Conservation (phyloP, 257 asterid species). For the Mitragyna speciosa region DNA sequence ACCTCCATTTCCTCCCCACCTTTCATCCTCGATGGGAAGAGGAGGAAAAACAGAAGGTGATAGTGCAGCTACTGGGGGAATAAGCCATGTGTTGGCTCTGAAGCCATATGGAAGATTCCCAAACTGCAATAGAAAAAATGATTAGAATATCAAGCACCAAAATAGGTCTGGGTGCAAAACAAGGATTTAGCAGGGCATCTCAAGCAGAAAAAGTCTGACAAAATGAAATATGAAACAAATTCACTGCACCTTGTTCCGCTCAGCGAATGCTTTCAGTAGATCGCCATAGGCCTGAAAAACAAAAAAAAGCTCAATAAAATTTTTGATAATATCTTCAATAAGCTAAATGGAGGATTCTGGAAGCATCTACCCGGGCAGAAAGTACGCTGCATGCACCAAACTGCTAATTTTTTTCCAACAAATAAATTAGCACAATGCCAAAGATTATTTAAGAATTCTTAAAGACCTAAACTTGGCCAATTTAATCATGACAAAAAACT, state of each 20-base stretch:
- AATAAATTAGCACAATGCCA: neutral
- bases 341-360: neutral
- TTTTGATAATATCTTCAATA: neutral
- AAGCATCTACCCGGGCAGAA: slow-evolving; percentile 8
- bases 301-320: slow-evolving; percentile 11
- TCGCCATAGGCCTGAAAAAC: slow-evolving; percentile 64
- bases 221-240: slow-evolving; percentile 4
- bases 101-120: slow-evolving; percentile 85
- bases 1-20: slow-evolving; percentile 88
- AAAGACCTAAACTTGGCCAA: neutral
- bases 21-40: slow-evolving; percentile 69
- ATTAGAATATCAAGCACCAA: neutral
- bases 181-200: no score
- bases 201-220: no score
- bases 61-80: slow-evolving; percentile 61
- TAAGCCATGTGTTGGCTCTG: slow-evolving; percentile 82
- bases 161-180: no score
- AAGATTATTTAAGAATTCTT: no score
- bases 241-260: slow-evolving; percentile 79
- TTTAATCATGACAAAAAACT: neutral
- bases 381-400: neutral
- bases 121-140: slow-evolving; percentile 43
- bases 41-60: slow-evolving; percentile 56
- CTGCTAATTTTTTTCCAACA: neutral
- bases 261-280: slow-evolving; percentile 73